Conservation (phyloP, 495 filamentous ascomycete genomes). For the Xeromyces bisporus region DNA sequence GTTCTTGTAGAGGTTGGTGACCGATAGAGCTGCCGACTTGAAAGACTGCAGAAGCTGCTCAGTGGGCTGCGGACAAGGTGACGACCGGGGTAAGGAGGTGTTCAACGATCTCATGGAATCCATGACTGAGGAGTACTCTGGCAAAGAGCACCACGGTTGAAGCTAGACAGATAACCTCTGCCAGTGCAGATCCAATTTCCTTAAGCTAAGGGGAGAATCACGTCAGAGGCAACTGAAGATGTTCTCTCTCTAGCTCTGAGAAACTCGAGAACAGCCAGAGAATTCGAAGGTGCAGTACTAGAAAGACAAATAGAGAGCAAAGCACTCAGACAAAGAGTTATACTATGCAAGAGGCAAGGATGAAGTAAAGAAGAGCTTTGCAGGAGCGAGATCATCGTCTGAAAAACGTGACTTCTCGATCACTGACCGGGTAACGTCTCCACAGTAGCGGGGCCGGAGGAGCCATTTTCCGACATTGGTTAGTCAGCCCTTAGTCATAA, state of each 20-base stretch:
- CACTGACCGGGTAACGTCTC: constrained; percentile 28
- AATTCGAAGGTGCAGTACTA: too few relatives aligned
- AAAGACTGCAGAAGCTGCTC: constrained; percentile 79
- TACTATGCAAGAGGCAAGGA: too few relatives aligned
- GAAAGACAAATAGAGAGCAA: too few relatives aligned
- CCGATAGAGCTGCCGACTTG: constrained; percentile 79
- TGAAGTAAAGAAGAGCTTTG: too few relatives aligned
- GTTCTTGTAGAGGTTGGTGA: constrained; percentile 90
- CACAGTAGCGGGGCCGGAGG: constrained; percentile 19
- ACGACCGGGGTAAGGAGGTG: constrained; percentile 42
- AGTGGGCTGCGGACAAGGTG: constrained; percentile 40
- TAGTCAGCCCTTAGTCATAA: constrained; percentile 14
- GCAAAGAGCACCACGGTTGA: constrained; percentile 1
- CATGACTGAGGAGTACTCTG: constrained; percentile 27
- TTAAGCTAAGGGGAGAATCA: too few relatives aligned
- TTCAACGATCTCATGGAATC: constrained; percentile 63
- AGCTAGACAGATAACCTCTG: constrained; percentile 6
- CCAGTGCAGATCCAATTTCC: constrained; percentile 1
- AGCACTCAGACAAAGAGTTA: too few relatives aligned
- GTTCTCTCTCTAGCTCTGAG: too few relatives aligned
- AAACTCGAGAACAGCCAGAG: too few relatives aligned
- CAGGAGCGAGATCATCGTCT: too few relatives aligned
- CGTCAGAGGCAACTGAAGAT: too few relatives aligned
- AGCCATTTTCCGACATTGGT: constrained; percentile 16
- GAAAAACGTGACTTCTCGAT: too few relatives aligned